Conservation (phyloP, 257 asterid species). For the Ilex aquifolium region DNA sequence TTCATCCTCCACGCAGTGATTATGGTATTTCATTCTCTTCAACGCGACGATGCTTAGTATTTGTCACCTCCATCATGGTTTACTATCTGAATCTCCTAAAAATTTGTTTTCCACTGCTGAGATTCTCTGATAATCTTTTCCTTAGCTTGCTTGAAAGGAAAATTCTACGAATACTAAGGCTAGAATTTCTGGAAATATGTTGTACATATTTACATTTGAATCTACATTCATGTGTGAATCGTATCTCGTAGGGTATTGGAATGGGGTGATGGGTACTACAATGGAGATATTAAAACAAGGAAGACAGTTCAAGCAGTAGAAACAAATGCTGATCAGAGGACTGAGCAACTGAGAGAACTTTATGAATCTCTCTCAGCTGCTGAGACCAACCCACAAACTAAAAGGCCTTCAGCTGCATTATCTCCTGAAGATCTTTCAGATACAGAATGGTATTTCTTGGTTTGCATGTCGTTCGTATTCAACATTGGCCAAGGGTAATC, state of each 20-base stretch:
- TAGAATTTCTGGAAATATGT: neutral
- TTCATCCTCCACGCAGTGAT: too few relatives aligned
- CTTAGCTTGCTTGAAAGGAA: neutral
- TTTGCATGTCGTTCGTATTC: conserved; percentile 90
- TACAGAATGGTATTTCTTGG: conserved; percentile 94
- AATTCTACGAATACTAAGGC: too few relatives aligned
- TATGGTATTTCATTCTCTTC: too few relatives aligned
- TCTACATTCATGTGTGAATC: neutral
- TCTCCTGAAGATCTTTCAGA: conserved; percentile 97
- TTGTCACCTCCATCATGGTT: too few relatives aligned
- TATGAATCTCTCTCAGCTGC: conserved; percentile 62
- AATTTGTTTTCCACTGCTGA: too few relatives aligned
- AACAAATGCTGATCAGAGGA: conserved; percentile 57
- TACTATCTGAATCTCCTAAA: too few relatives aligned
- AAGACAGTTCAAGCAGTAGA: conserved; percentile 72
- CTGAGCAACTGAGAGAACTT: conserved; percentile 79
- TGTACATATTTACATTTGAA: neutral
- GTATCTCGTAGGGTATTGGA: conserved; percentile 45
- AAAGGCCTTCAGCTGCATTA: conserved; percentile 75
- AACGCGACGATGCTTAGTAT: too few relatives aligned
- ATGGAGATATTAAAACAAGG: conserved; percentile 94
- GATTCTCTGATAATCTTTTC: too few relatives aligned
- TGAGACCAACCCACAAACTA: conserved; percentile 50
- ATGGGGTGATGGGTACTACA: conserved; percentile 92
- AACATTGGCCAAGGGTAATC: conserved; percentile 71